Percentiles rank a stretch among this genome's conserved stretches.
Conservation (phyloP, 805 yeast species). For the Ogataea ganodermae region DNA sequence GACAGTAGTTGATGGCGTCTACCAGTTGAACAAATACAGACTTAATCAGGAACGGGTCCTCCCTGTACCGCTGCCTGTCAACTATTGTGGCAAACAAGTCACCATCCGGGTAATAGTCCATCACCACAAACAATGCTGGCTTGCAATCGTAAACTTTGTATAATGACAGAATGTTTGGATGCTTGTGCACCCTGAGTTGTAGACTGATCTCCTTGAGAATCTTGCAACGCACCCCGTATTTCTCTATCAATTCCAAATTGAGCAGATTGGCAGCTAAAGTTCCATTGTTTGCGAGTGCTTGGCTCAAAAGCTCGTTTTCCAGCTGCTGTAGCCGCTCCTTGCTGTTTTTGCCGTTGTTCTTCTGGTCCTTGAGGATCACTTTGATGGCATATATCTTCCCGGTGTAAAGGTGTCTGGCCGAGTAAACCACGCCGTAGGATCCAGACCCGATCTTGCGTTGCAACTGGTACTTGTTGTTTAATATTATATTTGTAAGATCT, state of each 20-base stretch:
- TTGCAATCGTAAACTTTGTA: constrained; percentile 69
- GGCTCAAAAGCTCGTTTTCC: constrained; percentile 29
- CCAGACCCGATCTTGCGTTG: constrained; percentile 73
- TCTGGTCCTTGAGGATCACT: constrained; percentile 55
- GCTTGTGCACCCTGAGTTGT: constrained; percentile 74
- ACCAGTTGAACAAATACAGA: constrained; percentile 73
- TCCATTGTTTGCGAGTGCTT: constrained; percentile 30
- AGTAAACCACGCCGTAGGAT: constrained; percentile 80
- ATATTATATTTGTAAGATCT: constrained; percentile 32
- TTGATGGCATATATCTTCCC: constrained; percentile 67
- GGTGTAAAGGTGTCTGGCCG: constrained; percentile 57
- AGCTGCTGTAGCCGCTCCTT: constrained; percentile 33
- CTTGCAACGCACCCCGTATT: constrained; percentile 37
- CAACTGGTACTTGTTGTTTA: constrained; percentile 43
- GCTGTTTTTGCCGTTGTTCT: constrained; percentile 32
- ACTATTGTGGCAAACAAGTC: constrained; percentile 87
- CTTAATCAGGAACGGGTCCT: constrained; percentile 52
- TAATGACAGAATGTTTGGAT: constrained; percentile 76
- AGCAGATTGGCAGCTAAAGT: constrained; percentile 34
- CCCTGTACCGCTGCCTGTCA: constrained; percentile 62
- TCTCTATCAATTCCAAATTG: constrained; percentile 38
- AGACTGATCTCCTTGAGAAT: constrained; percentile 67
- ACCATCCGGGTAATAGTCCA: constrained; percentile 86
- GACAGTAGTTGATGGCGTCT: constrained; percentile 82
- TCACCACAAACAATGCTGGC: constrained; percentile 63